Percentiles rank a stretch among this genome's conserved stretches.
These are phyloP conservation scores for Smallanthus sonchifolius DNA, from an alignment of 129 eudicot genomes.

Conservation along the genomic window DNA sequence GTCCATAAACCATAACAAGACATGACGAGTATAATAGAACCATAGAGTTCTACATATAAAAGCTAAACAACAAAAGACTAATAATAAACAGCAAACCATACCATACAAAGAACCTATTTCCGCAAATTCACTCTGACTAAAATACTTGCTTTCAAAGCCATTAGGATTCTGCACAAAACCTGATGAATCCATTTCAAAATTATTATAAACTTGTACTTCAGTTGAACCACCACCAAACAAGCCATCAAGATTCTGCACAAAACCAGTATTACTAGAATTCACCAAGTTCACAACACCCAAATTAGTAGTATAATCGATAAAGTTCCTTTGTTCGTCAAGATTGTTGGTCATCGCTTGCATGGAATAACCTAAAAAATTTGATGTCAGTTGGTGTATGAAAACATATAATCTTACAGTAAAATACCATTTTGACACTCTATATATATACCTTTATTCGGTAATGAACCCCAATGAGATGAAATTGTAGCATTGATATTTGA, in stretches of 20 bases:
- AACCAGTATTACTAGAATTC: neutral
- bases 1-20: too few species aligned
- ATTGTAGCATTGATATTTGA: neutral
- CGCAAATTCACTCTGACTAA: neutral
- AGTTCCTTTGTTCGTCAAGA: slow-evolving; percentile 11
- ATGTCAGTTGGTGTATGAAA: neutral
- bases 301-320: neutral
- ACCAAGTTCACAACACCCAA: slow-evolving; percentile 1
- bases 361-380: slow-evolving; percentile 2
- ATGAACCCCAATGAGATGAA: neutral
- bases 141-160: neutral
- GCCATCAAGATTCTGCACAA: slow-evolving; percentile 13
- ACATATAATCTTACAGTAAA: neutral
- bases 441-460: slow-evolving; percentile 15
- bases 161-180: neutral
- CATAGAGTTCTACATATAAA: too few species aligned
- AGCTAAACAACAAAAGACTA: too few species aligned
- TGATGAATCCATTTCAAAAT: slow-evolving; percentile 5
- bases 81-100: too few species aligned
- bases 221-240: neutral
- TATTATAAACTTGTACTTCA: neutral
- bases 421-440: neutral
- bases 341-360: slow-evolving; percentile 7
- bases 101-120: slow-evolving; percentile 1
- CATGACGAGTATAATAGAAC: too few species aligned